These are phyloP conservation scores for Begonia loranthoides DNA, from an alignment of 306 rosid genomes.

Conservation along the genomic window DNA sequence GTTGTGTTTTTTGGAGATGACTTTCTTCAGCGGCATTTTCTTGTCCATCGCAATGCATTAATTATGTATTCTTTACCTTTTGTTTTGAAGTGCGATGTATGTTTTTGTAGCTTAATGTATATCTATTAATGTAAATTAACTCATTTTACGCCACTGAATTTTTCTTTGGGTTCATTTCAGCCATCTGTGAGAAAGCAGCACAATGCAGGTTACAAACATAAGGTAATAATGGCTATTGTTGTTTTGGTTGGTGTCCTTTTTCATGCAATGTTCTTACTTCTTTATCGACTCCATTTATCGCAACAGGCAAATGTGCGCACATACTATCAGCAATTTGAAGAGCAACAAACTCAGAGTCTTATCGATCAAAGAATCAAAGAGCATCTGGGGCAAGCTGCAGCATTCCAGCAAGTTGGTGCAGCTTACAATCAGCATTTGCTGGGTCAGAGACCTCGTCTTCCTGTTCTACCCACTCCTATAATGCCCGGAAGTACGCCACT, in stretches of 20 bases:
- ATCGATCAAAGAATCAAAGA: conserved; percentile 95
- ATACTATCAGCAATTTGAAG: conserved; percentile 93
- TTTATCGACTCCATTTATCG: conserved; percentile 5
- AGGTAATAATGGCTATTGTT: conserved; percentile 28
- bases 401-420: conserved; percentile 80
- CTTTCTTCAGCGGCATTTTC: not conserved
- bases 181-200: conserved; percentile 98
- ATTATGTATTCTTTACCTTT: not conserved
- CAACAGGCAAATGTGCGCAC: conserved; percentile 71
- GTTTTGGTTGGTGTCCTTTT: not conserved
- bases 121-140: not conserved
- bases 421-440: conserved; percentile 70
- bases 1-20: not conserved
- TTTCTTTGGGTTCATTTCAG: conserved; percentile 23
- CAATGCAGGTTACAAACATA: conserved; percentile 94
- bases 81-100: not conserved
- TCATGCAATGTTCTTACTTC: not conserved
- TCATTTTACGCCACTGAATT: not conserved
- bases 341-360: conserved; percentile 89
- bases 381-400: conserved; percentile 91
- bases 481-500: conserved; percentile 49
- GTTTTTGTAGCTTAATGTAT: not conserved
- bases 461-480: conserved; percentile 58
- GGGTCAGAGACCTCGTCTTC: conserved; percentile 61
- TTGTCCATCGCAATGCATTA: not conserved